phyloP scores from a whole-genome alignment of 1,284 basidiomycete species.

The Sanghuangporus baumii region DNA sequence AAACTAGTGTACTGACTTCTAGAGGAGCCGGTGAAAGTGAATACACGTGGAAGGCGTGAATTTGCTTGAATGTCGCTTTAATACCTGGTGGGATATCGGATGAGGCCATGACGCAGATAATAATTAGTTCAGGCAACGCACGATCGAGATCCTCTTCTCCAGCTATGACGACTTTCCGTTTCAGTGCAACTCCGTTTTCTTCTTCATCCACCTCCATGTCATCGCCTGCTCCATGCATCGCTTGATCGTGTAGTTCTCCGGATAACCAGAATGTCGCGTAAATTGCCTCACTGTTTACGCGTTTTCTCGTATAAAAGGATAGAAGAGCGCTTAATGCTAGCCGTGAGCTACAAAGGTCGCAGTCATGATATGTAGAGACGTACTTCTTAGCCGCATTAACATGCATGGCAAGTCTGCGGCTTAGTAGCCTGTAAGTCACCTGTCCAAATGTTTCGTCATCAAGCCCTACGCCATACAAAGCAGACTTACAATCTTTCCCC shows the following conservation, averaged over 20 bases:
- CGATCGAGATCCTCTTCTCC: conserved; percentile 55
- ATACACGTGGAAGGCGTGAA: conserved; percentile 57
- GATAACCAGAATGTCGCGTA: conserved; percentile 65
- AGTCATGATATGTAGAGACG: conserved; percentile 20
- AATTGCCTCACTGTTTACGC: conserved; percentile 34
- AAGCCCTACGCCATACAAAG: background rate
- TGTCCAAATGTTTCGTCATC: conserved; percentile 24
- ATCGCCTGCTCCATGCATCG: conserved; percentile 26
- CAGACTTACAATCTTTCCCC: conserved; percentile 52
- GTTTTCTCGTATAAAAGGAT: conserved; percentile 41
- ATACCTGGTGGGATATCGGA: conserved; percentile 31
- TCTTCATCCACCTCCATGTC: conserved; percentile 38
- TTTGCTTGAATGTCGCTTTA: conserved; percentile 40
- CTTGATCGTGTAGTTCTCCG: conserved; percentile 36
- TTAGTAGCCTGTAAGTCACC: conserved; percentile 73
- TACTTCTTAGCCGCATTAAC: conserved; percentile 73
- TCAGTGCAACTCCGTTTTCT: conserved; percentile 35
- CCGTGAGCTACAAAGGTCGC: background rate
- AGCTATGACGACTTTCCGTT: conserved; percentile 46
- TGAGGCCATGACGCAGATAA: background rate
- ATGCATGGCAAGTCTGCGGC: conserved; percentile 59
- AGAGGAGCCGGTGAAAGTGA: conserved; percentile 57
- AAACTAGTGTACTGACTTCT: conserved; percentile 36
- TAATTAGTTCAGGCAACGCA: conserved; percentile 28
- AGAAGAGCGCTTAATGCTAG: conserved; percentile 49